phyloP scores from a whole-genome alignment of 495 filamentous ascomycete genomes.

The Penicillium canescens region DNA sequence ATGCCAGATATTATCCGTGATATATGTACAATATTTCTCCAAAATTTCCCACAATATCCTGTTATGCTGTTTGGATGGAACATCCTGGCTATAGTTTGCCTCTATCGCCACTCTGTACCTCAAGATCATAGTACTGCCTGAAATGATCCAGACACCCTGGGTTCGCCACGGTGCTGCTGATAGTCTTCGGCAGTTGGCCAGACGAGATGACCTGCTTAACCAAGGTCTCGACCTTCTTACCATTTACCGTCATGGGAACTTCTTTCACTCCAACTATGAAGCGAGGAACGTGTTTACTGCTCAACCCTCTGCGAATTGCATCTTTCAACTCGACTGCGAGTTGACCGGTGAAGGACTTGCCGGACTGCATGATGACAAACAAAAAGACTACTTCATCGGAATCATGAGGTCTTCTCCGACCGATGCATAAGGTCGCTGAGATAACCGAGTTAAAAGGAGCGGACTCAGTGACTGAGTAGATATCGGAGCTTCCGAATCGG shows the following conservation, averaged over 20 bases:
- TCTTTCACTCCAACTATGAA: constrained; percentile 72
- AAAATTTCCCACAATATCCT: neutral
- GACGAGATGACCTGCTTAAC: constrained; percentile 70
- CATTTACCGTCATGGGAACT: constrained; percentile 74
- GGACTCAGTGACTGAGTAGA: constrained; percentile 67
- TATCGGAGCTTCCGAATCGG: constrained; percentile 71
- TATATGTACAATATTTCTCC: too few relatives aligned
- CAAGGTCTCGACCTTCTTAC: constrained; percentile 78
- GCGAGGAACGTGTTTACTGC: constrained; percentile 68
- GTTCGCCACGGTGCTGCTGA: constrained; percentile 26
- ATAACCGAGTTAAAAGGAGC: constrained; percentile 53
- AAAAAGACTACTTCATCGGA: constrained; percentile 69
- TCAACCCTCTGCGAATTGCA: constrained; percentile 59
- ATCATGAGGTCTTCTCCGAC: constrained; percentile 63
- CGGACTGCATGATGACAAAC: constrained; percentile 69
- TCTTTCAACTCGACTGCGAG: constrained; percentile 59
- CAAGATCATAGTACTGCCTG: constrained; percentile 14
- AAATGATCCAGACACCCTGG: constrained; percentile 17
- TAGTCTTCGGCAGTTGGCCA: constrained; percentile 13
- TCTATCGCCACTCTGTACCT: constrained; percentile 1
- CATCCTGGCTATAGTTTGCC: constrained; percentile 10
- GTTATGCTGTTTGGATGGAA: neutral
- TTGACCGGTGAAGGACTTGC: constrained; percentile 47
- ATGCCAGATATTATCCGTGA: too few relatives aligned
- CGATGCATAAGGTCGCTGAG: constrained; percentile 67